These are phyloP conservation scores for Neurospora intermedia DNA, from an alignment of 495 filamentous ascomycete species.

Conservation along the genomic window DNA sequence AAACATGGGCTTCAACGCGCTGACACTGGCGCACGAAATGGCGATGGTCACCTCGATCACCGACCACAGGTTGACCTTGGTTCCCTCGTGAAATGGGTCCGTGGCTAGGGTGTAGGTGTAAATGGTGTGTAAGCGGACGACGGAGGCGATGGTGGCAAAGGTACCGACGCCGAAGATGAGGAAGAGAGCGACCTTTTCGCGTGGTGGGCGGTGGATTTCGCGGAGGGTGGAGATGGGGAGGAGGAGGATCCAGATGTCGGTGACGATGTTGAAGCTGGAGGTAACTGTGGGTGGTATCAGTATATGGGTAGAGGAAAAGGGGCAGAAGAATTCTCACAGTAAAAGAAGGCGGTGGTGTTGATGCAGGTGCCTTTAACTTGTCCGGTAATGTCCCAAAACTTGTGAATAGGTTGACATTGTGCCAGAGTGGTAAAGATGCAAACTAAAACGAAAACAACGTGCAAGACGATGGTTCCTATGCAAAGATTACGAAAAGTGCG, in stretches of 20 bases:
- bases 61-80: slow-evolving; percentile 32
- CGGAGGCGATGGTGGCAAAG: slow-evolving; percentile 31
- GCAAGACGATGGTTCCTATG: slow-evolving; percentile 24
- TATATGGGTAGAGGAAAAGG: neutral
- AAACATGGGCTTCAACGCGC: slow-evolving; percentile 34
- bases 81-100: slow-evolving; percentile 24
- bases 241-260: slow-evolving; percentile 41
- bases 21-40: slow-evolving; percentile 40
- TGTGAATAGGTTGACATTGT: slow-evolving; percentile 35
- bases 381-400: slow-evolving; percentile 37
- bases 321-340: slow-evolving; percentile 23
- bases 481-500: slow-evolving; percentile 21
- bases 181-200: slow-evolving; percentile 37
- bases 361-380: slow-evolving; percentile 33
- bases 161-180: slow-evolving; percentile 39
- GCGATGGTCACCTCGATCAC: slow-evolving; percentile 41
- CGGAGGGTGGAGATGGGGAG: slow-evolving; percentile 40
- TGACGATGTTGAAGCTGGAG: slow-evolving; percentile 39
- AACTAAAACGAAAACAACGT: slow-evolving; percentile 26
- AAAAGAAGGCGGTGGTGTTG: slow-evolving; percentile 39
- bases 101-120: slow-evolving; percentile 22
- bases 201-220: slow-evolving; percentile 27
- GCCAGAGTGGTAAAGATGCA: slow-evolving; percentile 27
- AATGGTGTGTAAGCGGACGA: slow-evolving; percentile 35
- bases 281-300: slow-evolving; percentile 23